Evolutionary conservation across 805 yeast genomes (phyloP), one percentile per base, ranked within the genome.

Genomic region (Yamadazyma phyllophila): DNA sequence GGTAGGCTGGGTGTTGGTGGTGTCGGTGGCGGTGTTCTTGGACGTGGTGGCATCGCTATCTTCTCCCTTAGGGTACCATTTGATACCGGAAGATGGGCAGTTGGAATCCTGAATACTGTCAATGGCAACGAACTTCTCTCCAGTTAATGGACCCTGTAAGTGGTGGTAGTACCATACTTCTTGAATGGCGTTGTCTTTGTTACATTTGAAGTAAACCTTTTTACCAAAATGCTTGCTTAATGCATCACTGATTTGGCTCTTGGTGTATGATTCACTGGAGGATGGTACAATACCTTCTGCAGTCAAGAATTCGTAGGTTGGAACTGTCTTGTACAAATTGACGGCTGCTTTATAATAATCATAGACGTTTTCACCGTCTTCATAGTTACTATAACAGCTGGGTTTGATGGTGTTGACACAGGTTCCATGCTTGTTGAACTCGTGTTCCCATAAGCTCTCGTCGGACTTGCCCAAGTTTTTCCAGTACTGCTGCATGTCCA

Each of bases 121-220:
- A 44, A 86, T 80, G 24, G 85, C 82, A 16, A 54, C 49, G 49
- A 64, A 90, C 31, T 78, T 65, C 41, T 90, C 92, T 38, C 74
- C 69, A 46, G 81, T 69, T 2, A 89, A 71, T 1, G 92, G 80
- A 7, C 97, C 97, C 56, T 77, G 72, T 45, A 90, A 71, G 49
- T 82, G 75, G 70, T 85, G 87, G 69, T 78, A 88, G 66, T 91
- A 91, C 96, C 96, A 91, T 35, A 84, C 69, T 62, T 84, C 87
- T 53, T 77, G 80, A 45, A 84, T 66, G 48, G 73, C 60, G 47
- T 60, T 54, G 57, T 59, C 58, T 39, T 46, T 60, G 48, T 54
- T 53, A 50, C 76, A 71, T 31, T 65, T 65, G 59, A 71, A 62
- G 47, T 57, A 67, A 10, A 68, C 75, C 14, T 58, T 41, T 27